phyloP scores from a whole-genome alignment of 1,139 yeast genomes.

The Blastobotrys persicus region DNA sequence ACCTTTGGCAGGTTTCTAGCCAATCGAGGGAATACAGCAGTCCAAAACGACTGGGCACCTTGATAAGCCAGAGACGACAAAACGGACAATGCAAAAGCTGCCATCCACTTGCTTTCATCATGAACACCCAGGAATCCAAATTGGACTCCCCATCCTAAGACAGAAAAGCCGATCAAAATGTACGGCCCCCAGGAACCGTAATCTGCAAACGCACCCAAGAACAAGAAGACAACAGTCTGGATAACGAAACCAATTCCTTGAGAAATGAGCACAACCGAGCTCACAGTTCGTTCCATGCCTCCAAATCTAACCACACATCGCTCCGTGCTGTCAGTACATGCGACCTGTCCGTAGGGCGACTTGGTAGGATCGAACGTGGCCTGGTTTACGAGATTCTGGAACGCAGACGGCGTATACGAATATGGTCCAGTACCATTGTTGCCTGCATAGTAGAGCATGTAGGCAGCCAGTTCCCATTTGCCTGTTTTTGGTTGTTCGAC shows the following conservation, averaged over 20 bases:
- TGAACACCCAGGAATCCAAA: constrained; percentile 20
- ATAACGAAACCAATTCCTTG: constrained; percentile 20
- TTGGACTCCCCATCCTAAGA: constrained; percentile 22
- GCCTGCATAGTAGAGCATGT: constrained; percentile 23
- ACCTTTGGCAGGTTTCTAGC: constrained; percentile 23
- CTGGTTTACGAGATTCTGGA: constrained; percentile 17
- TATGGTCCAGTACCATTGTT: constrained; percentile 23
- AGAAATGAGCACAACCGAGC: constrained; percentile 16
- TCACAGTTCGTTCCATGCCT: constrained; percentile 9
- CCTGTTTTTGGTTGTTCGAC: constrained; percentile 18
- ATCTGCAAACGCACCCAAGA: constrained; percentile 23
- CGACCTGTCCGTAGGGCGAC: constrained; percentile 7
- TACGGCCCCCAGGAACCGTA: constrained; percentile 20
- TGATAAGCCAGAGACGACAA: constrained; percentile 18
- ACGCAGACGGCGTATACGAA: constrained; percentile 19
- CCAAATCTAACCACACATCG: constrained; percentile 14
- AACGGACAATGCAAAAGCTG: constrained; percentile 20
- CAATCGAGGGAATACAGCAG: constrained; percentile 23
- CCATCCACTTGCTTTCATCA: constrained; percentile 17
- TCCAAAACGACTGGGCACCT: constrained; percentile 20
- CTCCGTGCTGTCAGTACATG: constrained; percentile 5
- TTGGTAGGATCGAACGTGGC: constrained; percentile 15
- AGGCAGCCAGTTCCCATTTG: constrained; percentile 20
- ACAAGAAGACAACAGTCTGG: constrained; percentile 22
- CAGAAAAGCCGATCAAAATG: constrained; percentile 19